Evolutionary conservation across 2,329 filamentous ascomycete genomes (phyloP).

Genomic region (Dothiorella sarmentorum): DNA sequence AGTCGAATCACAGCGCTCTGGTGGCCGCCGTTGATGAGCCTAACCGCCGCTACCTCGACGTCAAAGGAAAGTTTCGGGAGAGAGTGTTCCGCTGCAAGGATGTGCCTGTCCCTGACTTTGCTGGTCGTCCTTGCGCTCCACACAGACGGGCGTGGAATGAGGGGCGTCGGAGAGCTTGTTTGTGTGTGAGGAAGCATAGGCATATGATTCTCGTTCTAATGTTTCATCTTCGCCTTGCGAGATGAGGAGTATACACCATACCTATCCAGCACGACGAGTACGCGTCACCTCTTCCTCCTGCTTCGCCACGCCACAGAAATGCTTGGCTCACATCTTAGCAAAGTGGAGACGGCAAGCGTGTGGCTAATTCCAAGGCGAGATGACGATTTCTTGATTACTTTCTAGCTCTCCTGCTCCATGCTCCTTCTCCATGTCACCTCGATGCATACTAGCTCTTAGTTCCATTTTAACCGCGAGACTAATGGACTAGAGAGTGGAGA

Average conservation of each 20-base stretch:
- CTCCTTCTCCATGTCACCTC: background rate
- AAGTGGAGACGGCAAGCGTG: background rate
- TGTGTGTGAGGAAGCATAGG: background rate
- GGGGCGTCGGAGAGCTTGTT: background rate
- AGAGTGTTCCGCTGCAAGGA: conserved; percentile 1
- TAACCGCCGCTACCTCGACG: background rate
- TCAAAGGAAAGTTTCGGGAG: conserved; percentile 6
- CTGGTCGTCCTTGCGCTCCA: background rate
- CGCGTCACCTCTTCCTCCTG: background rate
- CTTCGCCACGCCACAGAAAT: conserved; percentile 1
- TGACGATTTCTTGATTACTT: background rate
- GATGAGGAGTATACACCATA: background rate
- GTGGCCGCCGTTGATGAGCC: conserved; percentile 11
- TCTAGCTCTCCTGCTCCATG: background rate
- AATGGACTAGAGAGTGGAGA: background rate
- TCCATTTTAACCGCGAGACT: background rate
- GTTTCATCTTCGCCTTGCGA: conserved; percentile 9
- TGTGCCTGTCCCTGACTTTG: background rate
- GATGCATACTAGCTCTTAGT: too few relatives aligned
- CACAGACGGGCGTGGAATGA: conserved; percentile 10
- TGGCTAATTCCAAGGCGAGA: background rate
- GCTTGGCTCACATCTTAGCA: background rate
- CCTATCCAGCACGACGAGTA: background rate
- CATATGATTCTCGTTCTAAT: background rate
- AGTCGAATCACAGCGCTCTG: background rate